A percentile compares a stretch with the other conserved stretches of the same genome.
Conservation (phyloP, 768 basidiomycete genomes). For the Tricholoma bakamatsutake region DNA sequence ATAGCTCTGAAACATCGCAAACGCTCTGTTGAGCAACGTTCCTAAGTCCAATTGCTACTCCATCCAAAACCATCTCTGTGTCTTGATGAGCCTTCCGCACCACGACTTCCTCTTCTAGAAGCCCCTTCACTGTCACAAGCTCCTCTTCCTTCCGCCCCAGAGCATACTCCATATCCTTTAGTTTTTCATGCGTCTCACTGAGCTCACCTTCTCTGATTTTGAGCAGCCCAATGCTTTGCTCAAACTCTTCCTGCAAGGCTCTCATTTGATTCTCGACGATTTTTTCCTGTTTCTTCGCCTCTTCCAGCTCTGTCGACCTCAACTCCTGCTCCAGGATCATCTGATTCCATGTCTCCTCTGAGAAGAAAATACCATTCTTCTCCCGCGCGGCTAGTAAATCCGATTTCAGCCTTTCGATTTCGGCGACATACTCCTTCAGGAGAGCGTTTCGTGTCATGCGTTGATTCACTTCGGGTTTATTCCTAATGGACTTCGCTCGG, state of each 20-base stretch:
- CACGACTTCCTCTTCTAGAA: conserved; percentile 74
- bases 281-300: conserved; percentile 77
- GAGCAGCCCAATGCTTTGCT: conserved; percentile 77
- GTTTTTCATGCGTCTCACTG: conserved; percentile 47
- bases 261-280: conserved; percentile 80
- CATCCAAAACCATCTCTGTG: conserved; percentile 65
- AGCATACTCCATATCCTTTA: conserved; percentile 46
- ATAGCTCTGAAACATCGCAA: conserved; percentile 62
- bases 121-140: conserved; percentile 48
- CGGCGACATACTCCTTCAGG: conserved; percentile 87
- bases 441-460: conserved; percentile 90
- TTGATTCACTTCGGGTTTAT: conserved; percentile 93
- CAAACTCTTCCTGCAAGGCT: conserved; percentile 83
- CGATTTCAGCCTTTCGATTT: conserved; percentile 89
- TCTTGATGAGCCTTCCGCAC: conserved; percentile 73
- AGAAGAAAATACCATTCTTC: conserved; percentile 94
- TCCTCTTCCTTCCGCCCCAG: conserved; percentile 52
- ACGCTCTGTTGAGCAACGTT: conserved; percentile 61
- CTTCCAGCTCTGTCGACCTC: conserved; percentile 69
- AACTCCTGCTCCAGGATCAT: conserved; percentile 73
- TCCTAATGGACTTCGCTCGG: conserved; percentile 90
- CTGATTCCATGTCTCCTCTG: conserved; percentile 86
- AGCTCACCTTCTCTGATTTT: conserved; percentile 75
- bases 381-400: conserved; percentile 89
- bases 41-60: conserved; percentile 67